Percentiles rank a stretch among this genome's conserved stretches.
Conservation (phyloP, 257 asterid species). For the Cynanchum wilfordii region DNA sequence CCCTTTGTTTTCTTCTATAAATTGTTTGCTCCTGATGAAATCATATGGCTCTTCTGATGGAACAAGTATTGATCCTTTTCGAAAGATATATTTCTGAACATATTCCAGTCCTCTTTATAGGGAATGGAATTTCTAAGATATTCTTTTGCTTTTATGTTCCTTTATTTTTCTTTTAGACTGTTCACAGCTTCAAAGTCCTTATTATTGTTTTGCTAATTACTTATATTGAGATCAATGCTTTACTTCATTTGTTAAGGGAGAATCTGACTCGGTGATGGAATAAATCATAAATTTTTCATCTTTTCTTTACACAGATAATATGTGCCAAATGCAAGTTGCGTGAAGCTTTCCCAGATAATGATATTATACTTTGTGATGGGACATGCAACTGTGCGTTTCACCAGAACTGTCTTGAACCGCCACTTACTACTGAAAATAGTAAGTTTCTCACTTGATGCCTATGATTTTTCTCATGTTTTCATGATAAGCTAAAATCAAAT, state of each 20-base stretch:
- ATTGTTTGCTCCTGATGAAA: background rate
- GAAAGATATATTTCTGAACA: background rate
- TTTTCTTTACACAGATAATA: slow-evolving; percentile 54
- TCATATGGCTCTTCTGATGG: background rate
- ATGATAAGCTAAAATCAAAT: background rate
- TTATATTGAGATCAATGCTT: background rate
- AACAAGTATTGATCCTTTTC: background rate
- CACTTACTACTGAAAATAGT: slow-evolving; percentile 77
- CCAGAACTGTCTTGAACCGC: slow-evolving; percentile 93
- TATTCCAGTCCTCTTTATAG: background rate
- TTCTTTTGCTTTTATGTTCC: background rate
- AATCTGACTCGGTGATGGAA: background rate
- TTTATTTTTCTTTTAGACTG: background rate
- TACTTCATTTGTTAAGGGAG: background rate
- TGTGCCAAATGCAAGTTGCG: slow-evolving; percentile 87
- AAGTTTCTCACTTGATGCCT: slow-evolving; percentile 24
- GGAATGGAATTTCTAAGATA: background rate
- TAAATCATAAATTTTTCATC: slow-evolving; percentile 3
- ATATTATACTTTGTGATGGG: slow-evolving; percentile 92
- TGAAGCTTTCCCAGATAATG: slow-evolving; percentile 82
- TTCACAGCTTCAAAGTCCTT: background rate
- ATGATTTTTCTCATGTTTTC: background rate
- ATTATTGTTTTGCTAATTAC: background rate
- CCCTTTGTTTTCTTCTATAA: slow-evolving; percentile 2
- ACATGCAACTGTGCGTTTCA: slow-evolving; percentile 94